These are phyloP conservation scores for Spinacia oleracea DNA, from an alignment of 179 eudicot genomes.

Conservation along the genomic window DNA sequence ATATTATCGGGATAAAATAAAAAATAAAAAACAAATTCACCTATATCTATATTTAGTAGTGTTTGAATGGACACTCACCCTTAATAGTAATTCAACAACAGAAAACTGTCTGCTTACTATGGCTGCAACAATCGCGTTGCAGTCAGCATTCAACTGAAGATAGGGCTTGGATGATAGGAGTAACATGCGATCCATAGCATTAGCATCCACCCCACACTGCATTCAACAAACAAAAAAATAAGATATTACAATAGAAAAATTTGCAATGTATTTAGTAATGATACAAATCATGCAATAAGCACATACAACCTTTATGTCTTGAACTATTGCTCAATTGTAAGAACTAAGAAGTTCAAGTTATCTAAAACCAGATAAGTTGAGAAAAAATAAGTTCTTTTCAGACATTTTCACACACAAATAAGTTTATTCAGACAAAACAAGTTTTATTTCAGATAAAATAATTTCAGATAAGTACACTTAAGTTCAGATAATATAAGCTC, in stretches of 20 bases:
- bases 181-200: conserved; percentile 56
- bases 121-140: conserved; percentile 66
- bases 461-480: no score
- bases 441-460: no score
- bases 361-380: no score
- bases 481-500: no score
- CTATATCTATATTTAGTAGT: not conserved
- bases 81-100: conserved; percentile 47
- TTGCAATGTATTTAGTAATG: not conserved
- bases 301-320: not conserved
- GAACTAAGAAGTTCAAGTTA: not conserved
- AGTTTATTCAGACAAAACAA: no score
- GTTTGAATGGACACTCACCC: conserved; percentile 33
- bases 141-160: conserved; percentile 56
- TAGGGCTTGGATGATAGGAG: conserved; percentile 63
- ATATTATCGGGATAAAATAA: not conserved
- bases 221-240: not conserved
- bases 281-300: not conserved
- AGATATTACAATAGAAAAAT: not conserved
- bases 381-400: no score
- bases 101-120: conserved; percentile 53
- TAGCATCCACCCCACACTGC: conserved; percentile 64
- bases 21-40: not conserved
- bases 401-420: no score
- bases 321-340: not conserved